phyloP scores from a whole-genome alignment of 2,329 filamentous ascomycete species.

The Apiospora saccharicola region DNA sequence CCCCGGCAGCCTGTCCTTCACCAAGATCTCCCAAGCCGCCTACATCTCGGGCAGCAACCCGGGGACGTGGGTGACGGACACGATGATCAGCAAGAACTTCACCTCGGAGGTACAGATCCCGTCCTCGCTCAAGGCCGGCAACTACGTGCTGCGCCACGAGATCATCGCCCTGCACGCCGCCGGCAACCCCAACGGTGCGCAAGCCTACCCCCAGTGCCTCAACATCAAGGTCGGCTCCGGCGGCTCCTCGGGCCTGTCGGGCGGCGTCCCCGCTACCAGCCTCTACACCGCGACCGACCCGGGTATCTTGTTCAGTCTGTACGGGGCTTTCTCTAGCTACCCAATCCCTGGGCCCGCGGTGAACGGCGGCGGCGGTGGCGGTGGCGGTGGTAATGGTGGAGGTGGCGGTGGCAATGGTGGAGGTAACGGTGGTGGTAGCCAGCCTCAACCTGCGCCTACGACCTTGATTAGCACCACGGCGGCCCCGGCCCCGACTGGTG shows the following conservation, averaged over 20 bases:
- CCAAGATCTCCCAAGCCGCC: slow-evolving; percentile 39
- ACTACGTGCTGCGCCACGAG: slow-evolving; percentile 59
- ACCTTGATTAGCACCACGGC: background rate
- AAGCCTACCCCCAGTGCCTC: slow-evolving; percentile 44
- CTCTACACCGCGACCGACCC: slow-evolving; percentile 41
- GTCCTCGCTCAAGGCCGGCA: slow-evolving; percentile 49
- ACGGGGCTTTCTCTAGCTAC: slow-evolving; percentile 34
- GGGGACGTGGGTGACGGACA: slow-evolving; percentile 46
- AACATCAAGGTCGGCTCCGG: slow-evolving; percentile 51
- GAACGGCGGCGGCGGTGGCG: background rate
- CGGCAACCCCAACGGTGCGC: slow-evolving; percentile 49
- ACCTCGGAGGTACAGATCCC: slow-evolving; percentile 53
- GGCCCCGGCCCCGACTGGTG: background rate
- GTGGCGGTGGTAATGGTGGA: background rate
- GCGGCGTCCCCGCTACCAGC: slow-evolving; percentile 41
- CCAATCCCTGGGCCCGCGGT: slow-evolving; percentile 37
- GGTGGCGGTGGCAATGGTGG: background rate
- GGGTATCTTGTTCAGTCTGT: slow-evolving; percentile 38
- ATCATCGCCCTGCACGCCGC: slow-evolving; percentile 58
- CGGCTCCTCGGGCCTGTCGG: slow-evolving; percentile 43
- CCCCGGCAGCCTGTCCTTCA: slow-evolving; percentile 39
- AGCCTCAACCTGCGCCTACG: background rate
- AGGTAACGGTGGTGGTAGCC: background rate
- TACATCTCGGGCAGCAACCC: slow-evolving; percentile 39
- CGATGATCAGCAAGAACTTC: slow-evolving; percentile 56